Evolutionary conservation across 2,329 filamentous ascomycete genomes (phyloP).

Genomic region (Pezicula radicicola): DNA sequence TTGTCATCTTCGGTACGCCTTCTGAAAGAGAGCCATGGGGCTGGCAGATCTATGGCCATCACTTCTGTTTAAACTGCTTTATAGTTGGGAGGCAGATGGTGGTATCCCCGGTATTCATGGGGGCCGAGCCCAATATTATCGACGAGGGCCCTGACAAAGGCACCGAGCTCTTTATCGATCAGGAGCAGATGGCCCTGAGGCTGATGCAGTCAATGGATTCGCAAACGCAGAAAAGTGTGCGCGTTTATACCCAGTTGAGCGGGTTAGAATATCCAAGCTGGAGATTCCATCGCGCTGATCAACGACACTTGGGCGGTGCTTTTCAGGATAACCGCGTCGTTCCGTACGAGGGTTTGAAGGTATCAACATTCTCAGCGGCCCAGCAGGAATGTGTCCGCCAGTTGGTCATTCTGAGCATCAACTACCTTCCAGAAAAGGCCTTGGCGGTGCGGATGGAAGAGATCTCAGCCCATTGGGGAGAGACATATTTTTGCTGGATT

Average conservation of each 20-base stretch:
- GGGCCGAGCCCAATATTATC: slow-evolving; percentile 67
- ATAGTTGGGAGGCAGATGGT: slow-evolving; percentile 62
- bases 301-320: slow-evolving; percentile 72
- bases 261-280: slow-evolving; percentile 57
- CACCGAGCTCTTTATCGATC: slow-evolving; percentile 30
- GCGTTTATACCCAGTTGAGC: slow-evolving; percentile 55
- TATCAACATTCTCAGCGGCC: slow-evolving; percentile 36
- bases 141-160: slow-evolving; percentile 8
- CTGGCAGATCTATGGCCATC: slow-evolving; percentile 61
- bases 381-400: slow-evolving; percentile 49
- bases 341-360: slow-evolving; percentile 60
- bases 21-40: slow-evolving; percentile 10
- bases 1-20: slow-evolving; percentile 10
- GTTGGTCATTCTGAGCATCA: slow-evolving; percentile 65
- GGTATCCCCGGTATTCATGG: slow-evolving; percentile 71
- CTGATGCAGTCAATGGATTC: slow-evolving; percentile 9
- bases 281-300: slow-evolving; percentile 45
- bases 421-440: slow-evolving; percentile 48
- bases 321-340: slow-evolving; percentile 74
- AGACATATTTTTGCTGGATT: slow-evolving; percentile 79
- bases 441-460: slow-evolving; percentile 50
- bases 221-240: slow-evolving; percentile 20
- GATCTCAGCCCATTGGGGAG: slow-evolving; percentile 49
- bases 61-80: slow-evolving; percentile 70
- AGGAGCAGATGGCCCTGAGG: neutral